Evolutionary conservation across 305 asterid species (phyloP), one percentile per base, ranked within the genome.

Genomic region (Rubia tinctorum): DNA sequence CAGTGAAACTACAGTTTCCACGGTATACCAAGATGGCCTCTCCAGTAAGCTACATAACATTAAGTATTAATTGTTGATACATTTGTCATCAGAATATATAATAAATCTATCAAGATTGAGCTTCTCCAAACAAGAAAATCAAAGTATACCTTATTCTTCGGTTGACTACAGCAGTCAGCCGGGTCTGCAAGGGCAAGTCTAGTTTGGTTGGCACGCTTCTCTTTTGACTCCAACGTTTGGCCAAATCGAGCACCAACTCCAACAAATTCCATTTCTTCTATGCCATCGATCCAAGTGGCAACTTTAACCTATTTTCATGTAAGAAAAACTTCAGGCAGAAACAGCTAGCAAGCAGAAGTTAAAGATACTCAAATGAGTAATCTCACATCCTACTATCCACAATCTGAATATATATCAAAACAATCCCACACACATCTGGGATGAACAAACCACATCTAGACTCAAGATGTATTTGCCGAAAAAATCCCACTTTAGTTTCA

Each of bases 201-300:
- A 12, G 87, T 92, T 82, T 89, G 94, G 81, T 65, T 88, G 72
- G 99, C 99, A 76, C 96, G 97, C 81, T 89, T 95, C 87, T 95
- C 99, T 78, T 90, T 90, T 9, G 99, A 88, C 80, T 92, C 98
- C 87, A 95, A 87, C 39, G 96, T 89, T 45, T 82, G 91, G 40
- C 99, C 99, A 71, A 95, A 95, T 76, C 99, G 87, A n/a, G 99
- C 99, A 68, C 99, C 98, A 30, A 95, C 89, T 49, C 99, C 99
- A 68, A 95, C 98, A 88, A 92, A 95, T 81, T 90, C 94, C 47
- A 73, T 84, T 80, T 80, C 83, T 86, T 95, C 98, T 77, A 69
- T 73, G 55, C 91, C 96, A 76, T 86, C 81, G 62, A 92, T 84
- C 99, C 96, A 95, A 56, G 86, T 84, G 1, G 97, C 93, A 71